A percentile compares a stretch with the other conserved stretches of the same genome.
Evolutionary conservation across 768 basidiomycete genomes (phyloP).

Genomic region (Ramaria rubella): DNA sequence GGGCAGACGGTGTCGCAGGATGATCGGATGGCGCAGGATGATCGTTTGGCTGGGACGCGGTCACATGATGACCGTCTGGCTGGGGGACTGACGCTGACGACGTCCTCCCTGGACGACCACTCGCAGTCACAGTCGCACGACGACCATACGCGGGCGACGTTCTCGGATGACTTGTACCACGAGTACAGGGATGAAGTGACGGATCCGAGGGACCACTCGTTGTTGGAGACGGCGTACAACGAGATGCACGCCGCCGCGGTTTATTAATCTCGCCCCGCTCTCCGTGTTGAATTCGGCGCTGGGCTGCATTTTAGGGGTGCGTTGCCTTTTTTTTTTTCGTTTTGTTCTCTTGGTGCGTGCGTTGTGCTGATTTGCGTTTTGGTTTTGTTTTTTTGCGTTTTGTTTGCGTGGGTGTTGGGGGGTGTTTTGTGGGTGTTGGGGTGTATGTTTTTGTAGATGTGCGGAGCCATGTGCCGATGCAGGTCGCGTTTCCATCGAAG

Average conservation of each 20-base stretch:
- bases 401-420: neutral
- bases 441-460: constrained; percentile 48
- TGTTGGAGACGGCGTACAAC: constrained; percentile 57
- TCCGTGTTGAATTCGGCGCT: constrained; percentile 53
- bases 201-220: constrained; percentile 62
- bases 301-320: constrained; percentile 55
- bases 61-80: too few relatives aligned
- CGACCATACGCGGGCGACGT: neutral
- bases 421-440: too few relatives aligned
- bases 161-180: constrained; percentile 1
- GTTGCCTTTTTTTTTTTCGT: constrained; percentile 15
- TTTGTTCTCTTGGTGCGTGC: neutral
- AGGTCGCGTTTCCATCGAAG: constrained; percentile 51
- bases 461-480: constrained; percentile 57
- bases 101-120: neutral
- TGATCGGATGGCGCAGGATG: too few relatives aligned
- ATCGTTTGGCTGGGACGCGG: too few relatives aligned
- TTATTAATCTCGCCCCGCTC: constrained; percentile 61
- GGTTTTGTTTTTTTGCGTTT: neutral
- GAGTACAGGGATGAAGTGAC: constrained; percentile 21
- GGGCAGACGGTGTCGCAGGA: too few relatives aligned
- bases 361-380: neutral
- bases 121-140: neutral
- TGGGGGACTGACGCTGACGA: too few relatives aligned
- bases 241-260: constrained; percentile 62